phyloP scores from a whole-genome alignment of 768 basidiomycete species.

The Daedaleopsis sinensis region DNA sequence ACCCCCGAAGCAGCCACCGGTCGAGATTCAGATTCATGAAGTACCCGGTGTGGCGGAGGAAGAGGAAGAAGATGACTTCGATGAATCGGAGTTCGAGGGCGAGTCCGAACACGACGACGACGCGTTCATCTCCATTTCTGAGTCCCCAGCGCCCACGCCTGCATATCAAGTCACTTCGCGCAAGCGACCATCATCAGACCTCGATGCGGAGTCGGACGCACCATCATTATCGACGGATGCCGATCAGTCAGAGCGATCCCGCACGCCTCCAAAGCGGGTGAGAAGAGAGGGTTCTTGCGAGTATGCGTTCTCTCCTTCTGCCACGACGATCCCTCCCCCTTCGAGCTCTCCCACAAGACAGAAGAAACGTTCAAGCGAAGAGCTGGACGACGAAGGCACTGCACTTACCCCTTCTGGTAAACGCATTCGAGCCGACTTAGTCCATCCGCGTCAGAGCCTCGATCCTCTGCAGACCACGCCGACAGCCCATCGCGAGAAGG shows the following conservation, averaged over 20 bases:
- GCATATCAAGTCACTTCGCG: conserved; percentile 27
- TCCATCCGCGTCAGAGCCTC: not conserved
- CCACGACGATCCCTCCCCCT: not conserved
- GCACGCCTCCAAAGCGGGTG: conserved; percentile 47
- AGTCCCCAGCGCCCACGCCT: conserved; percentile 21
- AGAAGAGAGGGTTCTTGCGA: conserved; percentile 29
- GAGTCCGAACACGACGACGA: conserved; percentile 39
- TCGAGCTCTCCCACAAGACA: conserved; percentile 18
- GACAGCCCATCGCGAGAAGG: not conserved
- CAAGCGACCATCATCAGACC: conserved; percentile 42
- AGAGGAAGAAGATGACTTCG: conserved; percentile 23
- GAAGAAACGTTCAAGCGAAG: conserved; percentile 32
- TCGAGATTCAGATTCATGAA: conserved; percentile 30
- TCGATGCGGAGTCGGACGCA: conserved; percentile 29
- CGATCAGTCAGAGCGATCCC: conserved; percentile 11
- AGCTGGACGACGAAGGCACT: conserved; percentile 26
- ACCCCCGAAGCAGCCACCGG: conserved; percentile 1
- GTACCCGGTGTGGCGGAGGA: conserved; percentile 21
- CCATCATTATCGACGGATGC: conserved; percentile 1
- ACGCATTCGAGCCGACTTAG: conserved; percentile 13
- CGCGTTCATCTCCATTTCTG: conserved; percentile 18
- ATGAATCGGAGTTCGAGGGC: conserved; percentile 31
- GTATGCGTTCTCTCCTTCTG: not conserved
- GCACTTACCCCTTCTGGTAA: conserved; percentile 3
- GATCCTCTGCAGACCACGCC: not conserved